These are phyloP conservation scores for Lyophyllum semitale DNA, from an alignment of 768 basidiomycete genomes.

Conservation along the genomic window DNA sequence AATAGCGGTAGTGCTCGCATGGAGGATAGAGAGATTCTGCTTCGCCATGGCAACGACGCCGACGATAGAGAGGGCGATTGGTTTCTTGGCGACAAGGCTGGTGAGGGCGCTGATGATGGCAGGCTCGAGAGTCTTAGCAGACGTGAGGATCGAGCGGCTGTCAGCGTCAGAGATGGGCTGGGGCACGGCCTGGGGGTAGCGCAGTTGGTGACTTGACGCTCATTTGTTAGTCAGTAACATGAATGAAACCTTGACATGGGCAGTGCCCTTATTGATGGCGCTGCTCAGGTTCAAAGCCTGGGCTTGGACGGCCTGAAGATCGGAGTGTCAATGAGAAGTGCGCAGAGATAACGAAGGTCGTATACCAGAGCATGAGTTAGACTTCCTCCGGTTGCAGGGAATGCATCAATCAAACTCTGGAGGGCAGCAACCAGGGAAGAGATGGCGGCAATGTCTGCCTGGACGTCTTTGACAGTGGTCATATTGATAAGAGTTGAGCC, in stretches of 20 bases:
- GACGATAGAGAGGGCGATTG: conserved; percentile 17
- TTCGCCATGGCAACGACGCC: conserved; percentile 25
- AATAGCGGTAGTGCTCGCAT: conserved; percentile 24
- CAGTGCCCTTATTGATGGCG: conserved; percentile 23
- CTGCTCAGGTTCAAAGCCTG: conserved; percentile 19
- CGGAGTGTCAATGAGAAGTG: neutral
- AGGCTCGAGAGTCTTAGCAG: conserved; percentile 22
- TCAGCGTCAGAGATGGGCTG: conserved; percentile 21
- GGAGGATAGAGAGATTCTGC: conserved; percentile 25
- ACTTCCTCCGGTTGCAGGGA: conserved; percentile 28
- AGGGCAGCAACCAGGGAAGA: conserved; percentile 24
- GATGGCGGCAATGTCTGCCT: conserved; percentile 26
- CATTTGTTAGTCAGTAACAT: neutral
- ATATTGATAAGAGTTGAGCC: neutral
- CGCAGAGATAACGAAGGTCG: neutral
- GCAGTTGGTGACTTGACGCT: neutral
- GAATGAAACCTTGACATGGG: conserved; percentile 21
- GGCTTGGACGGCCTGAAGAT: conserved; percentile 27
- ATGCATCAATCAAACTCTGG: conserved; percentile 27
- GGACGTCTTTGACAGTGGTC: conserved; percentile 23
- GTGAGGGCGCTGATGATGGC: conserved; percentile 19
- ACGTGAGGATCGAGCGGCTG: conserved; percentile 16
- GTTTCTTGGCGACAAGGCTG: conserved; percentile 21
- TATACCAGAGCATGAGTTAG: conserved; percentile 24
- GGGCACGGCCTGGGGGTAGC: neutral